phyloP scores from a whole-genome alignment of 768 basidiomycete species.

The Boletus rubropictus region DNA sequence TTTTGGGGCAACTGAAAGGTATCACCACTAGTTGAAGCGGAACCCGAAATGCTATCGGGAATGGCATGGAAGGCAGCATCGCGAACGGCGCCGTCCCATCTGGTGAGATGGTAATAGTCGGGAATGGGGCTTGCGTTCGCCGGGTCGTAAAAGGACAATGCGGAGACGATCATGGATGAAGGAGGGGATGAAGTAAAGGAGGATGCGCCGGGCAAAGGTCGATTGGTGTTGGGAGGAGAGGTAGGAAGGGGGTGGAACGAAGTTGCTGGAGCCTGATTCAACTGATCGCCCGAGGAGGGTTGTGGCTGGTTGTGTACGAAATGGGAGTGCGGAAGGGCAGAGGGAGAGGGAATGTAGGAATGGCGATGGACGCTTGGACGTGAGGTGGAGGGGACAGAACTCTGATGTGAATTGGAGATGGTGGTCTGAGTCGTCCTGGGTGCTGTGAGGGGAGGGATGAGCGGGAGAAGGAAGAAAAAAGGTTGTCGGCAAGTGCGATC shows the following conservation, averaged over 20 bases:
- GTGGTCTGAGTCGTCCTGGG: conserved; percentile 1
- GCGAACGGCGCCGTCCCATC: conserved; percentile 9
- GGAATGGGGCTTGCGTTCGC: conserved; percentile 31
- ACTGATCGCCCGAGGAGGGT: neutral
- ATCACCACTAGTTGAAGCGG: neutral
- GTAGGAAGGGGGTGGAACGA: conserved; percentile 3
- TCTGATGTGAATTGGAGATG: neutral
- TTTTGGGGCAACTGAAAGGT: conserved; percentile 1
- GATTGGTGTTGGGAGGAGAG: neutral
- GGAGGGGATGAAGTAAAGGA: conserved; percentile 4
- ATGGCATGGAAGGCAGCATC: neutral
- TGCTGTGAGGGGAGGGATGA: conserved; percentile 7
- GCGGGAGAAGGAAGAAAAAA: neutral
- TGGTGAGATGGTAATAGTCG: conserved; percentile 42
- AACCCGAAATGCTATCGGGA: neutral
- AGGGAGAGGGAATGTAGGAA: neutral
- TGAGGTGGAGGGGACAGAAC: neutral
- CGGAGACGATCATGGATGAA: conserved; percentile 47
- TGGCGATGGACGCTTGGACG: conserved; percentile 2
- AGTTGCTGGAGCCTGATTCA: neutral
- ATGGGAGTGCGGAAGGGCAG: neutral
- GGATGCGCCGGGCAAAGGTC: neutral
- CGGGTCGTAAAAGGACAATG: conserved; percentile 50
- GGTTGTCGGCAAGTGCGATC: too few relatives aligned
- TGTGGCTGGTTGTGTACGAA: neutral